Evolutionary conservation across 2,329 filamentous ascomycete genomes (phyloP), one percentile per base, ranked within the genome.

Genomic region (Cladorrhinum sp.): DNA sequence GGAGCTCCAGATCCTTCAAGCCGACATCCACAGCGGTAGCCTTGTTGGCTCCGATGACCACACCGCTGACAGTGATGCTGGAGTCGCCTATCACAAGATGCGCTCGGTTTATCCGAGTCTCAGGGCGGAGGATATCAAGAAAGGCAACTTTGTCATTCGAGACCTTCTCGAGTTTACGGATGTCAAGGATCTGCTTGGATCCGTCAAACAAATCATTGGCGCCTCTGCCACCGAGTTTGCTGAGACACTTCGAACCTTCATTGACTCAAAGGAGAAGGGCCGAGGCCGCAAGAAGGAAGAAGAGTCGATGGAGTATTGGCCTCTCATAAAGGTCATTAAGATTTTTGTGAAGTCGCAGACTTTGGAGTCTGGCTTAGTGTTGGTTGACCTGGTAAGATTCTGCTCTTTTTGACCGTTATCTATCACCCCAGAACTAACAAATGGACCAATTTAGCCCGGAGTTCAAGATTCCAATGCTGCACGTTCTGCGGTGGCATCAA

Each of bases 401-500:
- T 41, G 38, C 27, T n/a, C 5, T 23, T 27, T 10, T 51, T 52
- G 49, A 32, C 25, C 10, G 9, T 38, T 49, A 22, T 24, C 36
- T 20, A 16, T 1, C n/a, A 29, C 2, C 10, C 13, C 23, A 9
- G 13, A 27, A 1, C 63, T 71, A 54, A 69, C 63, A 54, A 8
- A 27, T 3, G 5, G 4, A 41, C 4, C 5, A 41, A 13, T 20
- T 4, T 49, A 75, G 69, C 85, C 85, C 4, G 84, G 85, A 48
- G 76, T 84, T 0, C 79, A 83, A 13, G 85, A 88, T 66, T 79
- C 79, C 0, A 88, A 88, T 67, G 78, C 81, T 3, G 85, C 85
- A 36, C 77, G 85, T 54, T 78, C 80, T 41, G 79, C 81, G 2
- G 79, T 87, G 24, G 82, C 84, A 1, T 73, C 78, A 25, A 75